phyloP scores from a whole-genome alignment of 192 early-diverging fungal genomes.

The Diversispora eburnea region DNA sequence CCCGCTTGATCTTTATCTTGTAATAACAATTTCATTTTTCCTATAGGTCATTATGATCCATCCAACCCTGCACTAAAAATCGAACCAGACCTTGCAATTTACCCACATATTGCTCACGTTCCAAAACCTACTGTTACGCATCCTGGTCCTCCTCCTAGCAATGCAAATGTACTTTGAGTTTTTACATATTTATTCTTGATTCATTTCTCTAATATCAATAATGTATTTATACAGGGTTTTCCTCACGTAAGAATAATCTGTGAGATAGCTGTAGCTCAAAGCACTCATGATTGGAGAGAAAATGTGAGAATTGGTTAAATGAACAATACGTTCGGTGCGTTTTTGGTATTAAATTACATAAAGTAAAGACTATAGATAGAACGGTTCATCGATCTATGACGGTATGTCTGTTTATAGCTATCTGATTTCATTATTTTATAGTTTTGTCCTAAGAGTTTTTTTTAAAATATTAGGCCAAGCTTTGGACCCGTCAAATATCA shows the following conservation, averaged over 20 bases:
- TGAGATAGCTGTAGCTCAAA: not conserved
- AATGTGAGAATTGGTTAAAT: not conserved
- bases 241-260: too few relatives aligned
- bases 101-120: not conserved
- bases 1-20: not conserved
- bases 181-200: constrained; percentile 1
- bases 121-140: not conserved
- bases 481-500: not conserved
- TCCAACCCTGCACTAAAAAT: not conserved
- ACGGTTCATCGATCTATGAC: too few relatives aligned
- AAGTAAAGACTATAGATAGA: too few relatives aligned
- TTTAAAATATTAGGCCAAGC: constrained; percentile 4
- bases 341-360: too few relatives aligned
- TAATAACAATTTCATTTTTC: constrained; percentile 10
- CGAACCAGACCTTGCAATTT: not conserved
- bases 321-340: too few relatives aligned
- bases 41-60: not conserved
- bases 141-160: not conserved
- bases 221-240: not conserved
- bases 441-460: not conserved
- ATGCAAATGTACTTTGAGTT: constrained; percentile 3
- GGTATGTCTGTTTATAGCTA: too few relatives aligned
- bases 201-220: not conserved
- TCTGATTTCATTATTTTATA: too few relatives aligned
- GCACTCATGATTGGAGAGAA: not conserved